Percentiles rank a stretch among this genome's conserved stretches.
These are phyloP conservation scores for Hericium erinaceus DNA, from an alignment of 768 basidiomycete species.

Conservation along the genomic window DNA sequence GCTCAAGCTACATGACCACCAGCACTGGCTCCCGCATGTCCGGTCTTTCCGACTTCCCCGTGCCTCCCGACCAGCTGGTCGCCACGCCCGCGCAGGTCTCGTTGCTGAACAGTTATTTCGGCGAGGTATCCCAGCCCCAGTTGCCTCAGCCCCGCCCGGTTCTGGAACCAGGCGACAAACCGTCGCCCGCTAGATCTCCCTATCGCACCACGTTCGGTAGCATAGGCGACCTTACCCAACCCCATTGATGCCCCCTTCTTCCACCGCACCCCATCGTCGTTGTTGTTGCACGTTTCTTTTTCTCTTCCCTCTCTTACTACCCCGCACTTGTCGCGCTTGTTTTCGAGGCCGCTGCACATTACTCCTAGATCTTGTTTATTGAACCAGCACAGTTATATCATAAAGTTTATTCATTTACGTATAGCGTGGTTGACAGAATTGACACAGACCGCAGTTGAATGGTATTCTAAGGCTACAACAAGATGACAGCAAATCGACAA, in stretches of 20 bases:
- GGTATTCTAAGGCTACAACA: slow-evolving; percentile 2
- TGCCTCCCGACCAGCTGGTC: slow-evolving; percentile 35
- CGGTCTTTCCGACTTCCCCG: slow-evolving; percentile 62
- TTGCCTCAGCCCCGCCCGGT: not conserved
- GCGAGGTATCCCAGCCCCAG: not conserved
- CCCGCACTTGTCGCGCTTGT: too few species aligned
- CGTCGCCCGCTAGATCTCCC: not conserved
- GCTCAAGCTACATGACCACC: slow-evolving; percentile 53
- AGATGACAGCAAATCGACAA: not conserved
- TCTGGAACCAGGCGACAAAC: not conserved
- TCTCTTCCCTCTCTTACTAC: too few species aligned
- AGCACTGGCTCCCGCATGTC: slow-evolving; percentile 61
- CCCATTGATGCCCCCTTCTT: not conserved
- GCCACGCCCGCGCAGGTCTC: slow-evolving; percentile 4
- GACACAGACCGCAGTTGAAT: not conserved
- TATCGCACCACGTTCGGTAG: too few species aligned
- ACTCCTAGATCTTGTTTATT: too few species aligned
- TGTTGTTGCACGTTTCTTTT: too few species aligned
- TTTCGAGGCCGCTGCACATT: too few species aligned
- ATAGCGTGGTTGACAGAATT: not conserved
- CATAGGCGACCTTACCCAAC: not conserved
- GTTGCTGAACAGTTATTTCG: slow-evolving; percentile 7
- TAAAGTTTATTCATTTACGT: not conserved
- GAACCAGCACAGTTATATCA: not conserved
- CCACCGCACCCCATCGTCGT: not conserved